Base-by-base conservation (phyloP, 768 basidiomycete genomes). In the Suillus tomentosus region DNA sequence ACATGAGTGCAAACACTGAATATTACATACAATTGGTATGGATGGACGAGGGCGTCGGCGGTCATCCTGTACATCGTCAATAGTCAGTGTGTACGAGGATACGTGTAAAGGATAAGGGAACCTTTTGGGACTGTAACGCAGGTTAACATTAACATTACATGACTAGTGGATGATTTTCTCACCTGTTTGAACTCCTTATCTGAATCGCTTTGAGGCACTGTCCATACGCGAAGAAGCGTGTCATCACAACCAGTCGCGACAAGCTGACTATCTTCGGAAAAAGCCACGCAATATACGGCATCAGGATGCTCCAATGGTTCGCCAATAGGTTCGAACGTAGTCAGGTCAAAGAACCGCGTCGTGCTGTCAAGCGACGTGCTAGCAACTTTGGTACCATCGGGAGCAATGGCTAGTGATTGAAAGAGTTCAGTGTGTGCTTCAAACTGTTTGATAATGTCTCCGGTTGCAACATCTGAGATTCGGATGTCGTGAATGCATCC, bases 231-330 rank as follows among this genome's bases (percentile, higher is more conserved):
- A 17, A 40, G 24, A 27, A 27, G 39, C 10, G 17, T 11, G 24
- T 58, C 57, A 5, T 42, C 24, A 42, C 57, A 58, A 27, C 39
- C 39, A 42, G 39, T 42, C 5, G 14, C 57, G 22, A 57, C 39
- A 19, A 57, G 15, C 22, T 39, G 36, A 24, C 17, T 10, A 19
- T 58, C 39, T 1, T 40, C 24, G 9, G 39, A 58, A 42, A 58
- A 39, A 27, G 57, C 24, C 10, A 36, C 24, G 39, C 39, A 42
- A 7, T 19, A 40, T 10, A 58, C 57, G 2, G 24, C 2, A 19
- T 58, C 57, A 27, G 57, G 39, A 24, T 58, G 57, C 11, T 58
- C 17, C 10, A 58, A 40, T 27, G 57, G 57, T 5, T 58, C 17
- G 24, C 57, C 22, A 24, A 57, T 57, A 40, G 37, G 22, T 57